These are phyloP conservation scores for Rosa lucieae DNA, from an alignment of 306 rosid species.

Conservation along the genomic window DNA sequence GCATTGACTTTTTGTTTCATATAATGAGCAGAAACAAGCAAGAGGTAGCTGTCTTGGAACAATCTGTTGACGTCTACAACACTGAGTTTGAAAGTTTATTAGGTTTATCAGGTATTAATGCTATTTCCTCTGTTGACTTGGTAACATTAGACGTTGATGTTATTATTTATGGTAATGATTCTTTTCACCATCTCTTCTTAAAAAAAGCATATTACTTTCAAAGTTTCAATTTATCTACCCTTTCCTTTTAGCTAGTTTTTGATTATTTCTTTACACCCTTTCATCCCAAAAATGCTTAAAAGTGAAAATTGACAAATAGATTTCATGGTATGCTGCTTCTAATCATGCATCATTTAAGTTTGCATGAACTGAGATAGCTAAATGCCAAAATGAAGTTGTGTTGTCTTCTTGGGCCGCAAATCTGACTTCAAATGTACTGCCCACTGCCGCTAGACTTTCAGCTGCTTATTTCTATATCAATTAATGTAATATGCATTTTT, in stretches of 20 bases:
- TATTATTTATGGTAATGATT: neutral
- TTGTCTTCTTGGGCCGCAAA: slow-evolving; percentile 1
- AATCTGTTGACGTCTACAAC: slow-evolving; percentile 73
- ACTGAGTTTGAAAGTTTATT: slow-evolving; percentile 70
- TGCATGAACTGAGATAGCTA: neutral
- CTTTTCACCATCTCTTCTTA: neutral
- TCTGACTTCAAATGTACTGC: neutral
- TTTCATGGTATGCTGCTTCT: neutral
- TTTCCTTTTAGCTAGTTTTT: neutral
- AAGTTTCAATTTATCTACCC: neutral
- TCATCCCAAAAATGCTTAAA: neutral
- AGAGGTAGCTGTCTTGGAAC: slow-evolving; percentile 58
- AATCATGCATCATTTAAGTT: neutral
- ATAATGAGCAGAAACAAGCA: slow-evolving; percentile 51
- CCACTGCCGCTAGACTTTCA: neutral
- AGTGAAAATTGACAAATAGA: neutral
- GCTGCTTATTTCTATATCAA: slow-evolving; percentile 29
- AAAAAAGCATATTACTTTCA: neutral
- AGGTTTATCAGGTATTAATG: slow-evolving; percentile 65
- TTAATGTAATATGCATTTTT: slow-evolving; percentile 22
- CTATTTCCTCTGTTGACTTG: slow-evolving; percentile 7
- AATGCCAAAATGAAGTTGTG: neutral
- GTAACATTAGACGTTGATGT: neutral
- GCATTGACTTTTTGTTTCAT: slow-evolving; percentile 22
- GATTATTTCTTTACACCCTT: neutral